Conservation (phyloP, 2,329 filamentous ascomycete species). For the Cladophialophora chaetospira region DNA sequence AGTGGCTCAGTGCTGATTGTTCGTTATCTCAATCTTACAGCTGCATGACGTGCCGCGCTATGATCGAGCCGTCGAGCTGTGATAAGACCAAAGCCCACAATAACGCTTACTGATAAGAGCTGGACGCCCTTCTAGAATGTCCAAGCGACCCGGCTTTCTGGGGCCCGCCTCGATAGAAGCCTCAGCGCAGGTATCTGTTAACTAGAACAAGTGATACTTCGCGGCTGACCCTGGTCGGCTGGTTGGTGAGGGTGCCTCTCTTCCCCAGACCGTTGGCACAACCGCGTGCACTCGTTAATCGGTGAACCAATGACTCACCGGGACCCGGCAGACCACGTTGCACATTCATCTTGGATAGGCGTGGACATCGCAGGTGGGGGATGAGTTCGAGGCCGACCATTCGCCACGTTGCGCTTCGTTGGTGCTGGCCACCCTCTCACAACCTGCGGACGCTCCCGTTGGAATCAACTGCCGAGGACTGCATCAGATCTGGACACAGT, state of each 20-base stretch:
- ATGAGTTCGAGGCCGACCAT: background rate
- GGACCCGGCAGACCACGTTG: background rate
- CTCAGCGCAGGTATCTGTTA: background rate
- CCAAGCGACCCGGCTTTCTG: background rate
- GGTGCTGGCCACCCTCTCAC: conserved; percentile 1
- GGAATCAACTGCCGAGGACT: background rate
- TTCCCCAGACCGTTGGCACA: background rate
- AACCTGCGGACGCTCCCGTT: background rate
- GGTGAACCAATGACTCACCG: background rate
- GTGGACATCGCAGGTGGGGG: background rate
- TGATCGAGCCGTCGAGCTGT: background rate
- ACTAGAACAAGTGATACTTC: background rate
- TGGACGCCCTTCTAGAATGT: background rate
- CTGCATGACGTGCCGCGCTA: background rate
- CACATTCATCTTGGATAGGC: background rate
- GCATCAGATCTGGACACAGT: background rate
- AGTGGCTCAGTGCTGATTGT: background rate
- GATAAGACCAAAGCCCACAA: background rate
- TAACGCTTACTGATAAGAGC: background rate
- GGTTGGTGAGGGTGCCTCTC: too few species aligned
- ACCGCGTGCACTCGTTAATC: too few species aligned
- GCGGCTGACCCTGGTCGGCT: background rate
- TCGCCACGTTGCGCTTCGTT: conserved; percentile 2
- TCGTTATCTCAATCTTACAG: conserved; percentile 1
- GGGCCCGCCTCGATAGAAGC: too few species aligned